These are phyloP conservation scores for Paraurostyla sp. DNA, from an alignment of 73 alveolate genomes.

Conservation along the genomic window DNA sequence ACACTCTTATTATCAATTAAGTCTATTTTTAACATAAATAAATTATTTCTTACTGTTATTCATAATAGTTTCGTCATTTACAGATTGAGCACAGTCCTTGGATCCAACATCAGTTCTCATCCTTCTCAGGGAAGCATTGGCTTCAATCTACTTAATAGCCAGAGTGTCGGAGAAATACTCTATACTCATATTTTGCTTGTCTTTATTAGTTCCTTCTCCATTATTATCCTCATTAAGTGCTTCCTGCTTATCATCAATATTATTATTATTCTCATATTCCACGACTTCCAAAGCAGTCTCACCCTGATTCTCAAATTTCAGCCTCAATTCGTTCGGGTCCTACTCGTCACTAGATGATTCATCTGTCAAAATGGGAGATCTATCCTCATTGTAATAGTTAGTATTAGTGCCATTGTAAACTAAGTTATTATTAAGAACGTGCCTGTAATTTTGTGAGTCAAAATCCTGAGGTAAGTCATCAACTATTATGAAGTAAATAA, in stretches of 20 bases:
- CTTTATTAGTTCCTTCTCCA: background rate
- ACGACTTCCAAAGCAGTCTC: background rate
- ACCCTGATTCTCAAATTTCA: background rate
- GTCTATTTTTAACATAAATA: background rate
- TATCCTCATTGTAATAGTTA: constrained; percentile 2
- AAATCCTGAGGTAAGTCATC: constrained; percentile 22
- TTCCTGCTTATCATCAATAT: background rate
- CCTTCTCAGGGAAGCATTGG: constrained; percentile 7
- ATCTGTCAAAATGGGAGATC: constrained; percentile 34
- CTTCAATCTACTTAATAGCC: background rate
- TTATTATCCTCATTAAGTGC: background rate
- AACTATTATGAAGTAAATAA: background rate
- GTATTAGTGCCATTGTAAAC: background rate
- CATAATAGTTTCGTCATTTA: constrained; percentile 2
- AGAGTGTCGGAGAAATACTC: constrained; percentile 27
- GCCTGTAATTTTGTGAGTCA: background rate
- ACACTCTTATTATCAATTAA: background rate
- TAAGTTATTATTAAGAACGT: background rate
- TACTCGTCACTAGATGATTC: background rate
- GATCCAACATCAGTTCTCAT: constrained; percentile 24
- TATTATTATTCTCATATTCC: background rate
- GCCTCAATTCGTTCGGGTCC: background rate
- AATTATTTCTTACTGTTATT: background rate
- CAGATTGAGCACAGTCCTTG: background rate
- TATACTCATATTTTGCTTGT: constrained; percentile 17